These are phyloP conservation scores for Eutrema heterophyllum DNA, from an alignment of 345 rosid genomes.

Conservation along the genomic window DNA sequence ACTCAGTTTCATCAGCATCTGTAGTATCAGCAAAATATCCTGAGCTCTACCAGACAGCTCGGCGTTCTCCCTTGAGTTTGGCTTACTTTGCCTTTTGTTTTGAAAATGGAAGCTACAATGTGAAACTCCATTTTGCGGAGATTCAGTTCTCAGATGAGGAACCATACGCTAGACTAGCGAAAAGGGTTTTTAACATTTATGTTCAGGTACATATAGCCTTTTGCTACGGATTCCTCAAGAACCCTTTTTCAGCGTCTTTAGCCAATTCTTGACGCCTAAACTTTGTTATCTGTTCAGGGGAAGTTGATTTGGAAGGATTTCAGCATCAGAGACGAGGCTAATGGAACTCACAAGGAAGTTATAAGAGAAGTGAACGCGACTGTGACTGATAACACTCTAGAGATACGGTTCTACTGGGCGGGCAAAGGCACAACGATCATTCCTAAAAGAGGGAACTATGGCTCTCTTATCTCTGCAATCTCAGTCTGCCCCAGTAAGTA, in stretches of 20 bases:
- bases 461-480: slow-evolving; percentile 67
- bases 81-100: slow-evolving; percentile 63
- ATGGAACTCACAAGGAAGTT: slow-evolving; percentile 38
- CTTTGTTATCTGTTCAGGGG: slow-evolving; percentile 30
- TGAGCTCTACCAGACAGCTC: slow-evolving; percentile 43
- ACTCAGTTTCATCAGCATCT: slow-evolving; percentile 14
- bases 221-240: not conserved
- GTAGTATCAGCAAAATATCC: slow-evolving; percentile 22
- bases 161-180: slow-evolving; percentile 47
- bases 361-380: slow-evolving; percentile 22
- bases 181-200: slow-evolving; percentile 46
- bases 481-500: slow-evolving; percentile 42
- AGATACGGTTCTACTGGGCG: slow-evolving; percentile 59
- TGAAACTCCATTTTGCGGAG: slow-evolving; percentile 64
- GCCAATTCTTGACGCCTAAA: not conserved
- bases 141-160: slow-evolving; percentile 46
- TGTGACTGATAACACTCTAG: slow-evolving; percentile 41
- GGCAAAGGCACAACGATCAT: slow-evolving; percentile 60
- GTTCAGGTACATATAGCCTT: slow-evolving; percentile 21
- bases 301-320: slow-evolving; percentile 46
- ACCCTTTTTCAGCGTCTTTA: not conserved
- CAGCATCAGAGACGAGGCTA: slow-evolving; percentile 40
- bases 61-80: slow-evolving; percentile 55
- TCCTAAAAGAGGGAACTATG: slow-evolving; percentile 50
- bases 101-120: slow-evolving; percentile 51